Percentiles rank a stretch among this genome's conserved stretches.
phyloP scores from a whole-genome alignment of 1,139 yeast species.

The Geotrichum restrictum region DNA sequence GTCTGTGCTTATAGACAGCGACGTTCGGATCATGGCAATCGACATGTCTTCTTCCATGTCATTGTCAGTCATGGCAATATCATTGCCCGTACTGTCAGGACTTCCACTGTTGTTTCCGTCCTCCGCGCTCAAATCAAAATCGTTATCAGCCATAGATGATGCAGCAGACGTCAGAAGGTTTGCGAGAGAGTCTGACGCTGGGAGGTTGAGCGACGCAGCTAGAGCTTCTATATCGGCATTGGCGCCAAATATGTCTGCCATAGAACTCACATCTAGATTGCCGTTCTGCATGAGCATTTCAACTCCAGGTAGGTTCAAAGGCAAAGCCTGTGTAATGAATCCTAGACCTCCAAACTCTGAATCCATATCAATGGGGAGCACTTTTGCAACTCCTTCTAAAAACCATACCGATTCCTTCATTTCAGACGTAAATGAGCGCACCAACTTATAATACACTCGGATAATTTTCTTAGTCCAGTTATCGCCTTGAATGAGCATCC shows the following conservation, averaged over 20 bases:
- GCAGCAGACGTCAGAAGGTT: neutral
- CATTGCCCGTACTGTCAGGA: neutral
- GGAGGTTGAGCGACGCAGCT: neutral
- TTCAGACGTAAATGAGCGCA: slow-evolving; percentile 76
- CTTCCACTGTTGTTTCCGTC: neutral
- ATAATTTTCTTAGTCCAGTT: slow-evolving; percentile 82
- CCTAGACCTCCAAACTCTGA: slow-evolving; percentile 40
- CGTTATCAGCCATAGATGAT: too few relatives aligned
- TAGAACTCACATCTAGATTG: too few relatives aligned
- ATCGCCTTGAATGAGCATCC: slow-evolving; percentile 78
- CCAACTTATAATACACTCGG: slow-evolving; percentile 77
- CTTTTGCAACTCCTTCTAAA: slow-evolving; percentile 83
- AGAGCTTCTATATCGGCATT: neutral
- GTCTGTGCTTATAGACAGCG: neutral
- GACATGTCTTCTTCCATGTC: neutral
- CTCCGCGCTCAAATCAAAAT: neutral
- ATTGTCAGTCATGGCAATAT: neutral
- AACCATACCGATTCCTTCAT: slow-evolving; percentile 93
- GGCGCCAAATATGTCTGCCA: too few relatives aligned
- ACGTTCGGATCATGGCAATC: neutral
- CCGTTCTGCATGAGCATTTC: slow-evolving; percentile 1
- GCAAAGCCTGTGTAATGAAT: slow-evolving; percentile 23
- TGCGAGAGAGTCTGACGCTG: neutral
- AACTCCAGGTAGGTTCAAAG: neutral
- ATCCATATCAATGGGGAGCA: slow-evolving; percentile 47